A percentile compares a stretch with the other conserved stretches of the same genome.
These are phyloP conservation scores for Candida chauliodis DNA, from an alignment of 805 yeast genomes.

Conservation along the genomic window DNA sequence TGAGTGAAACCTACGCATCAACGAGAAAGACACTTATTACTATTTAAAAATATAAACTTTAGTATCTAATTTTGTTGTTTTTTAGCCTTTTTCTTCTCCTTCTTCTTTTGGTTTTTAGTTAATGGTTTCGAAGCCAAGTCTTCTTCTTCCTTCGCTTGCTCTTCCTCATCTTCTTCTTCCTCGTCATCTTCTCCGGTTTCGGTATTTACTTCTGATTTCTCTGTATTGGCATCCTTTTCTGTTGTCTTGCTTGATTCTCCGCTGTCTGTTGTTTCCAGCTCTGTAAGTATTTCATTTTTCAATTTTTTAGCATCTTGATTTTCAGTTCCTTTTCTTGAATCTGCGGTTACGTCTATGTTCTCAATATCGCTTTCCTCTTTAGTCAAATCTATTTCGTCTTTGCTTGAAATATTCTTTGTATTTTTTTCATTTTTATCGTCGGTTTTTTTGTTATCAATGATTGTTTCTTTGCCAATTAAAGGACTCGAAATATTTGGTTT, in stretches of 20 bases:
- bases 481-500: constrained; percentile 13
- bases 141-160: background rate
- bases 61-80: background rate
- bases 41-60: background rate
- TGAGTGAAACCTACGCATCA: no score
- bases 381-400: background rate
- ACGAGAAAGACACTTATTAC: no score
- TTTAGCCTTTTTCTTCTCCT: constrained; percentile 6
- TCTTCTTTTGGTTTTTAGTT: constrained; percentile 6
- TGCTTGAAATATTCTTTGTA: constrained; percentile 1
- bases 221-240: no score
- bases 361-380: constrained; percentile 4
- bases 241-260: no score
- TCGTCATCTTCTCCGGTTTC: constrained; percentile 1
- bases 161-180: constrained; percentile 5
- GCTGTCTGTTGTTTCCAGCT: constrained; percentile 2
- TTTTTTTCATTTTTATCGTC: constrained; percentile 8
- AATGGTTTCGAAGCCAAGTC: constrained; percentile 3
- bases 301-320: constrained; percentile 4
- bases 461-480: constrained; percentile 36
- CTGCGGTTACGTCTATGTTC: no score
- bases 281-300: background rate
- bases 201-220: background rate
- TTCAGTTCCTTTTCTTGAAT: no score
- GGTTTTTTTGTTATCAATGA: constrained; percentile 28